Base-by-base conservation (phyloP, 2,329 filamentous ascomycete species). In the Exserohilum rostratum region DNA sequence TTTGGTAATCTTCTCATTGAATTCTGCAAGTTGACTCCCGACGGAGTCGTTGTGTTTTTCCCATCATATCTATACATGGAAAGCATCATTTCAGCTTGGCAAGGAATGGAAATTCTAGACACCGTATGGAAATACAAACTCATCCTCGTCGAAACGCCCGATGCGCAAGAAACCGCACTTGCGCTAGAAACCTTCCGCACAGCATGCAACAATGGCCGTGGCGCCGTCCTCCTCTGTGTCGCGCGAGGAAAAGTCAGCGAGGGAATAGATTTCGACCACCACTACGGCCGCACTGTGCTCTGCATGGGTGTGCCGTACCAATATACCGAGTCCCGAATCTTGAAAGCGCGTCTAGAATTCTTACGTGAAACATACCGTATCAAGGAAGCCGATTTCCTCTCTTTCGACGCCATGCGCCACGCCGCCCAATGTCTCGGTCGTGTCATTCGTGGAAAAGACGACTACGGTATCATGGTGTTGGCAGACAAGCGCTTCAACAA, bases 31-130 rank as follows among this genome's bases (percentile, higher is more conserved):
- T 88, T 98, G 61, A 99, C 95, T 0, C 96, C 95, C 0, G 95
- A 99, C 68, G 95, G 95, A 29, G 88, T 99, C 76, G 95, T 99
- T n/a, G 95, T 99, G 34, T 99, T 99, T 81, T 99, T 99, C 74
- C 96, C 95, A 0, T 96, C 92, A 0, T 99, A 99, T 68, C 84
- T 99, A 1, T 99, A 99, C 79, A 98, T 99, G 95, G 95, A 99
- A 73, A 95, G 90, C 47, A 98, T 98, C 73, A 97, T 99, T 73
- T 93, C 90, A 73, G 96, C 96, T 87, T 99, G 95, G 95, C 95
- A 99, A 75, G 92, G 91, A 50, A 98, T 98, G 93, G 92, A 92
- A 22, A 96, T 98, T 60, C 81, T 99, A 31, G 95, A 99, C 76
- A 90, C 95, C 72, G 92, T 99, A 29, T 99, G 95, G 95, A 97